Base-by-base conservation (phyloP, 108 stramenopile genomes). In the Nannochloropsis granulata region DNA sequence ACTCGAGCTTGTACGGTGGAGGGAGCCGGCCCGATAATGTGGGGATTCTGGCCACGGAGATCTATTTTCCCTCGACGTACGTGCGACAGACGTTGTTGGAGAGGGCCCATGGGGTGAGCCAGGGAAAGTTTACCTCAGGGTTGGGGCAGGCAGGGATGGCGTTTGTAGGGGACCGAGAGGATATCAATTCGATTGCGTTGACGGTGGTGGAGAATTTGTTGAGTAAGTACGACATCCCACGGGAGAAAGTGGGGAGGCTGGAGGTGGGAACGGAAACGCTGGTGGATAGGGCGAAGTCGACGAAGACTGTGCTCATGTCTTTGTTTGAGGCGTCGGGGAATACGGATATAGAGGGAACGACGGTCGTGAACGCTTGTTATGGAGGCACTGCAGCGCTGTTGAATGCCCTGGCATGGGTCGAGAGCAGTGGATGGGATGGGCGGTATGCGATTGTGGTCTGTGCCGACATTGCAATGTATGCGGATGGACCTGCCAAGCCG, bases 321-420 rank as follows among this genome's bases (percentile, higher is more conserved):
- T 86, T 98, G 34, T 97, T 99, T 85, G 93, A 88, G 12, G 90
- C 83, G 24, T 45, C 44, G 14, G 91, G 91, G 24, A 96, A 97
- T 89, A 90, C 93, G 26, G 94, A 99, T 89, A 92, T 98, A 44
- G 97, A 97, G 85, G 98, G 98, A 9, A 95, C 94, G 45, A 98
- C 98, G 19, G 90, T 94, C 79, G 86, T 97, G 83, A 99, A 99
- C 88, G 98, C 98, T 11, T 99, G 98, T 92, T 99, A 99, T 88
- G 98, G 98, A 13, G 98, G 98, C 25, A 98, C 98, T 13, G 94
- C 97, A 19, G 97, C 98, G 12, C 87, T 99, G 26, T 87, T 99
- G 80, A 98, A 99, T 88, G 94, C 96, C 45, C 91, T 95, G 83
- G 83, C 91, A 13, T 99, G 96, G 96, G 91, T 93, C 12, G 95